Evolutionary conservation across 2,329 filamentous ascomycete genomes (phyloP).

Genomic region (Thelonectria blattea): DNA sequence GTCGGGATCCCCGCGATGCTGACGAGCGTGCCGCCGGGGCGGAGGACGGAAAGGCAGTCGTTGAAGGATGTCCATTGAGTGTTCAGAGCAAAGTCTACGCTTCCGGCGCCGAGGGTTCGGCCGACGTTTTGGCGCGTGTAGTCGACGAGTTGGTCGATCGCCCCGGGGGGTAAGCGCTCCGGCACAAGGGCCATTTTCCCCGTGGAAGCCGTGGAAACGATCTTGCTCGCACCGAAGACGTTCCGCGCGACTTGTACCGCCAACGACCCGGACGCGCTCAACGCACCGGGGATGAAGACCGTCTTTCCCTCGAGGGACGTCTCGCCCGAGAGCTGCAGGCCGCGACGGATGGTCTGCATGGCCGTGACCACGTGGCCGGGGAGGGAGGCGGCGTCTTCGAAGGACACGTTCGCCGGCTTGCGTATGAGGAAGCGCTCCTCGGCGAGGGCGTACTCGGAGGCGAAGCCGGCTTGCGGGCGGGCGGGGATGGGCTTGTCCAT

Average conservation of each 20-base stretch:
- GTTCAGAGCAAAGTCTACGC: conserved; percentile 58
- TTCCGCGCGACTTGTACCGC: conserved; percentile 58
- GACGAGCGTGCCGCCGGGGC: conserved; percentile 47
- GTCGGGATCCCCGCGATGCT: conserved; percentile 49
- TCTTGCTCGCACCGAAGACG: conserved; percentile 51
- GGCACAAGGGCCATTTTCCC: conserved; percentile 55
- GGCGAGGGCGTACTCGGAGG: conserved; percentile 49
- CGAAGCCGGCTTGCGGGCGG: conserved; percentile 40
- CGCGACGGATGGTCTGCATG: conserved; percentile 50
- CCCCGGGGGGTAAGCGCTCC: conserved; percentile 47
- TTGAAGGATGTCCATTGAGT: conserved; percentile 50
- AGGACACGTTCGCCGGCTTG: conserved; percentile 42
- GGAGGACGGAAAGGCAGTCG: conserved; percentile 48
- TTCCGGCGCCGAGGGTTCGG: conserved; percentile 46
- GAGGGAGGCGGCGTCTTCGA: conserved; percentile 47
- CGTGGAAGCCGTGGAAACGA: conserved; percentile 61
- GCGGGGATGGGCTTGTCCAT: conserved; percentile 47
- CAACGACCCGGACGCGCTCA: conserved; percentile 55
- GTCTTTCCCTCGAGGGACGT: conserved; percentile 55
- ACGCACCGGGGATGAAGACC: conserved; percentile 56
- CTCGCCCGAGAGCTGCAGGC: conserved; percentile 44
- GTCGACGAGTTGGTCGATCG: conserved; percentile 58
- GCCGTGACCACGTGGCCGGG: conserved; percentile 49
- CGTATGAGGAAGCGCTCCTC: conserved; percentile 43
- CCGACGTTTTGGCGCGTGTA: conserved; percentile 52